A percentile compares a stretch with the other conserved stretches of the same genome.
Evolutionary conservation across 1,139 yeast species (phyloP).

Genomic region (Kluyveromyces sp.): DNA sequence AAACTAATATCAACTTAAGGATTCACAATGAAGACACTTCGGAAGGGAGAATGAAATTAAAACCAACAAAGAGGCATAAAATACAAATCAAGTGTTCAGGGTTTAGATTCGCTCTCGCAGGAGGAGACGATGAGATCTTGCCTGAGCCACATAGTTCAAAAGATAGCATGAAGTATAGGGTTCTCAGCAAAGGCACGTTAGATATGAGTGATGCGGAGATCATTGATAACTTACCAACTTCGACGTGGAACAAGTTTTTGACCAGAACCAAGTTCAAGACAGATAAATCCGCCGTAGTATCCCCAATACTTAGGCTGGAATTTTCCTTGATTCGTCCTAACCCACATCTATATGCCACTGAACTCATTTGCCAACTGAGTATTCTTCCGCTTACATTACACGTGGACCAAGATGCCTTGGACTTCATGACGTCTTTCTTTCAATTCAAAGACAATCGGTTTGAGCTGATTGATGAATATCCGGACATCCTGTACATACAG

Average conservation of each 20-base stretch:
- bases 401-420: conserved; percentile 90
- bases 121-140: conserved; percentile 46
- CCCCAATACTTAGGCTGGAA: conserved; percentile 52
- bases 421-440: conserved; percentile 70
- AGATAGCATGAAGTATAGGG: conserved; percentile 35
- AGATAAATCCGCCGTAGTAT: conserved; percentile 34
- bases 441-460: conserved; percentile 74
- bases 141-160: conserved; percentile 15
- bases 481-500: conserved; percentile 62
- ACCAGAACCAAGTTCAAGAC: conserved; percentile 60
- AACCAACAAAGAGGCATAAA: conserved; percentile 62
- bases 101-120: conserved; percentile 41
- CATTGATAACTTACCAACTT: conserved; percentile 73
- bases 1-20: conserved; percentile 18
- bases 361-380: conserved; percentile 49
- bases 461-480: conserved; percentile 44
- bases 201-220: conserved; percentile 51
- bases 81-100: conserved; percentile 50
- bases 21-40: conserved; percentile 20
- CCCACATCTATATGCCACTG: conserved; percentile 59
- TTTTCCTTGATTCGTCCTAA: conserved; percentile 63
- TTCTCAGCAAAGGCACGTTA: conserved; percentile 42
- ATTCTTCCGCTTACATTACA: conserved; percentile 73
- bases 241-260: conserved; percentile 85
- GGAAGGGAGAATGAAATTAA: conserved; percentile 44